Conservation (phyloP, 306 rosid genomes). For the Lathyrus tuberosus region DNA sequence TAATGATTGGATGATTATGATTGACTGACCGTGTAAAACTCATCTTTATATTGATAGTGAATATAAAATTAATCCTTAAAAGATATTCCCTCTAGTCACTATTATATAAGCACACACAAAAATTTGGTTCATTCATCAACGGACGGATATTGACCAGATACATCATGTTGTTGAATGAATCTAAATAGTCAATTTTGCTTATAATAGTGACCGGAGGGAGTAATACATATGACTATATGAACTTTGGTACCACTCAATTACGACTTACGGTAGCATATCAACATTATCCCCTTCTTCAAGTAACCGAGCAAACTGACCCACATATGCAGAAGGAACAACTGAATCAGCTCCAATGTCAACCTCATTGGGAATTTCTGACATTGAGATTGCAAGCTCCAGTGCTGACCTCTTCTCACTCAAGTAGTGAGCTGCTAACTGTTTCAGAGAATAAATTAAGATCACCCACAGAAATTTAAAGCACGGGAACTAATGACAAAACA, state of each 20-base stretch:
- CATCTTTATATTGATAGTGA: too few relatives aligned
- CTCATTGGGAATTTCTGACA: conserved; percentile 65
- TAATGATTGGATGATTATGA: too few relatives aligned
- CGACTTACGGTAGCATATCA: conserved; percentile 79
- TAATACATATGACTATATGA: conserved; percentile 24
- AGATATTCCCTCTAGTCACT: too few relatives aligned
- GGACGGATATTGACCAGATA: too few relatives aligned
- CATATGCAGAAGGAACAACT: conserved; percentile 74
- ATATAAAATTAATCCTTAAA: too few relatives aligned
- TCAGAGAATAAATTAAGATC: conserved; percentile 42
- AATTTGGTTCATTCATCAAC: too few relatives aligned
- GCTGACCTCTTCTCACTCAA: conserved; percentile 80
- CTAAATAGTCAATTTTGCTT: too few relatives aligned
- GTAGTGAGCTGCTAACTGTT: conserved; percentile 91
- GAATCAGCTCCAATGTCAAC: conserved; percentile 63
- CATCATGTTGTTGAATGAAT: too few relatives aligned
- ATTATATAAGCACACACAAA: too few relatives aligned
- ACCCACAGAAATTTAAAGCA: conserved; percentile 3
- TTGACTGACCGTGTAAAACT: too few relatives aligned
- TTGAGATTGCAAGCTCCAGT: conserved; percentile 69
- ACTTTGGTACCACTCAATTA: conserved; percentile 33
- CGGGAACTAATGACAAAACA: conserved; percentile 16
- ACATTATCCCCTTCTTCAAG: conserved; percentile 72
- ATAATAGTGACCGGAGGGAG: too few relatives aligned
- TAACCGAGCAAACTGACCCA: conserved; percentile 84